Base-by-base conservation (phyloP, 345 rosid species). In the Corymbia maculata region DNA sequence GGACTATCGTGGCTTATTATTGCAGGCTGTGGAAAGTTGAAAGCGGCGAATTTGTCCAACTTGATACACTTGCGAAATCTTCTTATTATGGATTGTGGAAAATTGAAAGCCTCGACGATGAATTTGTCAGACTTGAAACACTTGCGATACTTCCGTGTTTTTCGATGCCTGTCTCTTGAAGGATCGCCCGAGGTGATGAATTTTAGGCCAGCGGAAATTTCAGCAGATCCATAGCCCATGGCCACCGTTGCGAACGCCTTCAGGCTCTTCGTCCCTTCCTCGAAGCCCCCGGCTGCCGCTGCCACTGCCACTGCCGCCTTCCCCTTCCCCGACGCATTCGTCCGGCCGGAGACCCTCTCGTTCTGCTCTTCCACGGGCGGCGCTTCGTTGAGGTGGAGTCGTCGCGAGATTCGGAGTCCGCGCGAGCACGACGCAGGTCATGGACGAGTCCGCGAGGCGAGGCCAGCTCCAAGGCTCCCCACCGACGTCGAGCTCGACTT, bases 401-500 rank as follows among this genome's bases (percentile, higher is more conserved):
- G 88, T 86, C 88, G 47, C 6, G 66, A 24, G 66, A 28, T 59
- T 24, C 66, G 91, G 91, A 88, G 88, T 93, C 87, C 88, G 89
- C 70, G 97, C 97, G 52, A 85, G 90, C 85, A 87, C 97, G 52
- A 91, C 95, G 89, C 94, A 90, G 87, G 95, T 95, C 79, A 93
- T 96, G 94, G 95, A 93, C 89, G 93, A 92, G 86, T 91, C 95
- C 19, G 91, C 91, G 55, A 61, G 42, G 89, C 55, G 92, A 91
- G 50, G 88, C 91, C 61, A 88, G 90, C 85, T 47, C 94, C 86
- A 66, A 82, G 86, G 89, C 52, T 36, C 86, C 97, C 98, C 86
- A 95, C 97, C 1, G 86, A 93, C 85, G 99, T 98, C 52, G 94
- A 98, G 13, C 99, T 98, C 87, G 97, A 96, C 91, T 93, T 98